Conservation (phyloP, 2,329 filamentous ascomycete species). For the Gaeumannomyces sp. region DNA sequence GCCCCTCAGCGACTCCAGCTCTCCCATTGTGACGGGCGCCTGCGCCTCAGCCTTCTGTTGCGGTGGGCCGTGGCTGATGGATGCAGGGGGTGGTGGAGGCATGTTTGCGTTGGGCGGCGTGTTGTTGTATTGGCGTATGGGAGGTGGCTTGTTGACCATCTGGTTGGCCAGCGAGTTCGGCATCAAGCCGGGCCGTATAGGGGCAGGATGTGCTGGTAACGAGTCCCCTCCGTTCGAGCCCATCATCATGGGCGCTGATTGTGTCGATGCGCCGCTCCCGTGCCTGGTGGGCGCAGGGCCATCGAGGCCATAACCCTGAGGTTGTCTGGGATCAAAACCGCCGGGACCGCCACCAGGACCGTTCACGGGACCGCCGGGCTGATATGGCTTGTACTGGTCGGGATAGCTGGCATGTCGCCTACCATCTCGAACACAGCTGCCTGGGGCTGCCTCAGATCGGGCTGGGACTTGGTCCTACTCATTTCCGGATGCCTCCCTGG, state of each 20-base stretch:
- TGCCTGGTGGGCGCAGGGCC: conserved; percentile 22
- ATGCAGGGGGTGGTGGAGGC: conserved; percentile 20
- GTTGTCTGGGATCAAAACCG: conserved; percentile 21
- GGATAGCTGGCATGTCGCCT: conserved; percentile 51
- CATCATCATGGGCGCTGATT: conserved; percentile 17
- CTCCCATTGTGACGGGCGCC: conserved; percentile 65
- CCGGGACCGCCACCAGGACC: conserved; percentile 12
- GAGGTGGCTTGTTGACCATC: conserved; percentile 50
- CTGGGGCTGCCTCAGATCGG: conserved; percentile 57
- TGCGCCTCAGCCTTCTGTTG: conserved; percentile 26
- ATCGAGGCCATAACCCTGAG: conserved; percentile 16
- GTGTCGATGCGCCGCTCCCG: conserved; percentile 23
- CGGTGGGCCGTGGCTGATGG: conserved; percentile 21
- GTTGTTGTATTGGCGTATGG: conserved; percentile 48
- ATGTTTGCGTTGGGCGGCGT: conserved; percentile 31
- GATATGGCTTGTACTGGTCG: conserved; percentile 23
- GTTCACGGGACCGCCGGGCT: conserved; percentile 20
- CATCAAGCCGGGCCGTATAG: conserved; percentile 51
- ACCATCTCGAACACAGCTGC: conserved; percentile 71
- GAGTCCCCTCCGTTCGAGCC: conserved; percentile 3
- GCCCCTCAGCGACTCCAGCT: conserved; percentile 69
- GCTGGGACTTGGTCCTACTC: conserved; percentile 60
- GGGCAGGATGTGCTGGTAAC: conserved; percentile 1
- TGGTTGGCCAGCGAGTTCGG: conserved; percentile 48
- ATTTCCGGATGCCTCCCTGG: conserved; percentile 47